Evolutionary conservation across 768 basidiomycete genomes (phyloP).

Genomic region (Lyophyllum decastes): DNA sequence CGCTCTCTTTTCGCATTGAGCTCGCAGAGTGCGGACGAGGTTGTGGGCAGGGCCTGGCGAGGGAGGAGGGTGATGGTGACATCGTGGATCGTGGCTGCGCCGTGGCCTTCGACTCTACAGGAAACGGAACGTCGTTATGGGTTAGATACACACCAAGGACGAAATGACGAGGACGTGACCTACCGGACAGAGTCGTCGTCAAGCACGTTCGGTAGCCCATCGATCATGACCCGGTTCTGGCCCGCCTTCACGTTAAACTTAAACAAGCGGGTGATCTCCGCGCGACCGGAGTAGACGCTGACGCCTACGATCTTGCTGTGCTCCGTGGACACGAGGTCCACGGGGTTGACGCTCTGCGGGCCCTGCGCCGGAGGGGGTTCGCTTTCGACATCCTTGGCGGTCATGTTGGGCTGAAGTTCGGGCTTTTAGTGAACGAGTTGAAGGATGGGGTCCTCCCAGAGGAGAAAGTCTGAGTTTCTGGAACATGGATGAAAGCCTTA

Average conservation of each 20-base stretch:
- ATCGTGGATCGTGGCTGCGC: slow-evolving; percentile 4
- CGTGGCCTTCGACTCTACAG: background rate
- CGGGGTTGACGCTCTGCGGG: too few species aligned
- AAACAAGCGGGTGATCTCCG: slow-evolving; percentile 36
- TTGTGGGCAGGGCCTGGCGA: background rate
- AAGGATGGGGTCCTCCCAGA: too few species aligned
- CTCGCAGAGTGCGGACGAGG: background rate
- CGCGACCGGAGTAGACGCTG: slow-evolving; percentile 35
- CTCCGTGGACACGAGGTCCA: slow-evolving; percentile 23
- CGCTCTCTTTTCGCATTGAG: background rate
- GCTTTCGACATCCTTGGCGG: too few species aligned
- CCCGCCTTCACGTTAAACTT: slow-evolving; percentile 31
- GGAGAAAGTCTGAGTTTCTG: background rate
- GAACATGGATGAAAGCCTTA: background rate
- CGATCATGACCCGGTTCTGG: slow-evolving; percentile 32
- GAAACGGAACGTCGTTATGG: too few species aligned
- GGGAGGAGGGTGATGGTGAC: slow-evolving; percentile 2
- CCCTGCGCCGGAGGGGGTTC: too few species aligned
- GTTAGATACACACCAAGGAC: background rate
- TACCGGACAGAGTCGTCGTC: slow-evolving; percentile 23
- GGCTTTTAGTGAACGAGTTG: too few species aligned
- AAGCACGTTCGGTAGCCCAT: slow-evolving; percentile 30
- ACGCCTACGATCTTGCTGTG: slow-evolving; percentile 34
- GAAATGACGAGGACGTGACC: too few species aligned
- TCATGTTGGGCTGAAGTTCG: too few species aligned